phyloP scores from a whole-genome alignment of 164 flowering plant genomes.

The Macadamia integrifolia region DNA sequence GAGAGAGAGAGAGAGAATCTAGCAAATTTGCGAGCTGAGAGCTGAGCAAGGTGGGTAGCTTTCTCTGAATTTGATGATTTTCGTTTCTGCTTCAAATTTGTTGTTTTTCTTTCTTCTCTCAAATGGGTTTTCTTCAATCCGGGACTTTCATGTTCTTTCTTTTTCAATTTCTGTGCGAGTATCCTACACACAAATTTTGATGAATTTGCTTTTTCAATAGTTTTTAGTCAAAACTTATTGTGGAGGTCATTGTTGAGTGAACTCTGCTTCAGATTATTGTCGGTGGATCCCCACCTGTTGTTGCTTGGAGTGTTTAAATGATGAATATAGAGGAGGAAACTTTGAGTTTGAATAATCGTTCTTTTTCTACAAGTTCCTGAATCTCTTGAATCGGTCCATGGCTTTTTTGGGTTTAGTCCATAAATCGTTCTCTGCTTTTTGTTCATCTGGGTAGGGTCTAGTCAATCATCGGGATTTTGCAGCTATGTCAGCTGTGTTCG shows the following conservation, averaged over 20 bases:
- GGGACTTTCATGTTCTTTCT: not conserved
- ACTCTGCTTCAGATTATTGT: not conserved
- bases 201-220: too few species aligned
- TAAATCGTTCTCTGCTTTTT: not conserved
- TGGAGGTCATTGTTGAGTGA: too few species aligned
- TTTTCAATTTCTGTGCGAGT: not conserved
- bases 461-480: too few species aligned
- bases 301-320: not conserved
- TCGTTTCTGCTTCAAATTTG: too few species aligned
- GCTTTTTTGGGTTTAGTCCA: too few species aligned
- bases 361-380: not conserved
- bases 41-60: not conserved
- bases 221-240: too few species aligned
- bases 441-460: too few species aligned
- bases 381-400: too few species aligned
- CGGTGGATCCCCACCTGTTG: not conserved
- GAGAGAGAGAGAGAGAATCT: not conserved
- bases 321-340: too few species aligned
- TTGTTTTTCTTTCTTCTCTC: not conserved
- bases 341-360: too few species aligned
- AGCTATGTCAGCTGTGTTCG: too few species aligned
- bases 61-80: not conserved
- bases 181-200: not conserved
- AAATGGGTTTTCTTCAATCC: not conserved
- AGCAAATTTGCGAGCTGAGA: not conserved